These are phyloP conservation scores for Penicillium cinerascens DNA, from an alignment of 495 filamentous ascomycete genomes.

Conservation along the genomic window DNA sequence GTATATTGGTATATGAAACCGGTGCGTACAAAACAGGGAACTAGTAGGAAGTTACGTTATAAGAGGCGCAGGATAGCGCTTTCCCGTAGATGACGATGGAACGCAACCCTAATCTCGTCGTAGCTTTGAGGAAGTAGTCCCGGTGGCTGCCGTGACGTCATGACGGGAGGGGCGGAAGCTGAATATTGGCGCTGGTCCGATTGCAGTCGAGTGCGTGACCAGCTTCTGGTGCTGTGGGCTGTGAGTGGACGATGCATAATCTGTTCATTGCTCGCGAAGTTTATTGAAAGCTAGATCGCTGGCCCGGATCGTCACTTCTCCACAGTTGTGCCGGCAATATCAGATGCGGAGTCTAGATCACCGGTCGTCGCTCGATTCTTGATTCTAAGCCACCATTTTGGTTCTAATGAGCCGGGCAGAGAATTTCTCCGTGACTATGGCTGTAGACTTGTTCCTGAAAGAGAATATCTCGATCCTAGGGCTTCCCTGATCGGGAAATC, in stretches of 20 bases:
- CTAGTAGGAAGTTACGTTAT: not conserved
- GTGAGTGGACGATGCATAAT: not conserved
- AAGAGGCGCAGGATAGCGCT: conserved; percentile 5
- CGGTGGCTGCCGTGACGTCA: conserved; percentile 25
- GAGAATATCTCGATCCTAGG: not conserved
- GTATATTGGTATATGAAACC: not conserved
- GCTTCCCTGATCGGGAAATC: not conserved
- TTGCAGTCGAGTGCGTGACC: conserved; percentile 17
- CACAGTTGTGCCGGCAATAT: not conserved
- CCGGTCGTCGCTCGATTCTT: not conserved
- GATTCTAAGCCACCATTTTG: not conserved
- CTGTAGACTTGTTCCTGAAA: not conserved
- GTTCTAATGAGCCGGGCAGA: not conserved
- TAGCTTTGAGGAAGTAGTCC: conserved; percentile 19
- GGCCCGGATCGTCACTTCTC: not conserved
- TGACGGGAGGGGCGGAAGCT: conserved; percentile 23
- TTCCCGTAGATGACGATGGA: conserved; percentile 28
- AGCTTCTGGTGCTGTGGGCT: not conserved
- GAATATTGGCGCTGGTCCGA: conserved; percentile 12
- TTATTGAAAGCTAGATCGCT: not conserved
- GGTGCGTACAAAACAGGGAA: not conserved
- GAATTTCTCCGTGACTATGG: not conserved
- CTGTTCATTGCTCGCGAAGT: too few species aligned
- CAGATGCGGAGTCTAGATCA: not conserved
- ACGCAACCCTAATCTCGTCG: conserved; percentile 16